These are phyloP conservation scores for Hypomontagnella submonticulosa DNA, from an alignment of 495 filamentous ascomycete species.

Conservation along the genomic window DNA sequence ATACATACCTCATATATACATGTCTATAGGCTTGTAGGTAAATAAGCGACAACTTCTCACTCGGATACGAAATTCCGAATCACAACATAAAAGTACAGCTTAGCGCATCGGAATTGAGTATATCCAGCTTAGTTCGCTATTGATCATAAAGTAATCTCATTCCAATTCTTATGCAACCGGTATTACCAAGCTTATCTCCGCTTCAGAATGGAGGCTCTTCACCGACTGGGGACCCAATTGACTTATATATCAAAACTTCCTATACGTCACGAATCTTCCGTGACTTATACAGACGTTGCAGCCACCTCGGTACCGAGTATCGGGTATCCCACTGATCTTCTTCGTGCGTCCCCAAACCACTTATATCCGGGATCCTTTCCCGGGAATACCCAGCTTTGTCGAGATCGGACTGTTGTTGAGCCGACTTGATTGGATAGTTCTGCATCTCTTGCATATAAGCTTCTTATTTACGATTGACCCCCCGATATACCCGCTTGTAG, in stretches of 20 bases:
- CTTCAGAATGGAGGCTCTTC: conserved; percentile 12
- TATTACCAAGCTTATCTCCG: conserved; percentile 32
- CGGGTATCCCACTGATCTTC: conserved; percentile 9
- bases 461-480: conserved; percentile 12
- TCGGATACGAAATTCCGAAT: too few relatives aligned
- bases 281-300: background rate
- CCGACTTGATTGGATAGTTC: conserved; percentile 25
- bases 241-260: background rate
- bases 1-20: too few relatives aligned
- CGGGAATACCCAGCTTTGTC: conserved; percentile 2
- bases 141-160: background rate
- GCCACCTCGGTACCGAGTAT: conserved; percentile 25
- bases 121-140: too few relatives aligned
- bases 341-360: conserved; percentile 4
- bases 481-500: conserved; percentile 5
- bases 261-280: background rate
- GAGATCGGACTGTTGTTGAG: conserved; percentile 14
- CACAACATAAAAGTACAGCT: too few relatives aligned
- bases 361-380: conserved; percentile 13
- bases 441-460: conserved; percentile 7
- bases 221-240: conserved; percentile 17
- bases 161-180: conserved; percentile 8
- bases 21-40: too few relatives aligned
- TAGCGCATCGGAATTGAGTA: too few relatives aligned
- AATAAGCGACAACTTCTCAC: too few relatives aligned